Percentiles rank a stretch among this genome's conserved stretches.
Conservation (phyloP, 140 eudicot species). For the Stevia rebaudiana region DNA sequence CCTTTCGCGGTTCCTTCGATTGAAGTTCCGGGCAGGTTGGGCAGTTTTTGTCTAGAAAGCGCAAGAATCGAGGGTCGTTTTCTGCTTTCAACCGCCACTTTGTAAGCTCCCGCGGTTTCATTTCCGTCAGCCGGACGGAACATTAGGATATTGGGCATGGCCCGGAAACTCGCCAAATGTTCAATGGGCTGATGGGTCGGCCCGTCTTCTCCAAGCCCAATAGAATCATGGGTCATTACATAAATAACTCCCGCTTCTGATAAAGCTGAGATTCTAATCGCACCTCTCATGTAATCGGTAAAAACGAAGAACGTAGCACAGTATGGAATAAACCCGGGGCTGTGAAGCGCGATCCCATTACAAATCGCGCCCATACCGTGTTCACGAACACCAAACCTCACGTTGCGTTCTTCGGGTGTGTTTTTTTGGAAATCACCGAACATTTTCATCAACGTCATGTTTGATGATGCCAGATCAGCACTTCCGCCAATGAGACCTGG, state of each 20-base stretch:
- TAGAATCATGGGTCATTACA: slow-evolving; percentile 96
- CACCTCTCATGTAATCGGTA: slow-evolving; percentile 96
- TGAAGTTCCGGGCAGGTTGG: slow-evolving; percentile 80
- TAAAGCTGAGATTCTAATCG: slow-evolving; percentile 87
- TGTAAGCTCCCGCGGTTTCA: slow-evolving; percentile 95
- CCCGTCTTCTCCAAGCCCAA: slow-evolving; percentile 95
- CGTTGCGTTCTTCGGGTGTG: slow-evolving; percentile 94
- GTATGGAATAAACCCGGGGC: slow-evolving; percentile 84
- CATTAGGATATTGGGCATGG: slow-evolving; percentile 94
- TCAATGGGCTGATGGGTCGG: slow-evolving; percentile 99
- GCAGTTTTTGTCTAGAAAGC: slow-evolving; percentile 87
- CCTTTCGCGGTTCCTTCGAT: slow-evolving; percentile 84
- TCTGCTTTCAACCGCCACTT: slow-evolving; percentile 65
- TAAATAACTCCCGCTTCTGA: slow-evolving; percentile 89
- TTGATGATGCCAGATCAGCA: slow-evolving; percentile 97
- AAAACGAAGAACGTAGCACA: slow-evolving; percentile 95
- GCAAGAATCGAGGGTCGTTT: slow-evolving; percentile 86
- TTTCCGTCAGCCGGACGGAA: slow-evolving; percentile 98
- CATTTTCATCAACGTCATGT: slow-evolving; percentile 90
- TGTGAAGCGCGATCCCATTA: slow-evolving; percentile 91
- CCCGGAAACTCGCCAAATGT: slow-evolving; percentile 91
- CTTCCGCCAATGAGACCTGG: slow-evolving; percentile 96
- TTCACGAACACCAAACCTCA: slow-evolving; percentile 90
- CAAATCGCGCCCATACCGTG: slow-evolving; percentile 95
- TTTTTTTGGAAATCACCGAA: slow-evolving; percentile 88